phyloP scores from a whole-genome alignment of 192 early-diverging fungal species.

The Backusella westeae region DNA sequence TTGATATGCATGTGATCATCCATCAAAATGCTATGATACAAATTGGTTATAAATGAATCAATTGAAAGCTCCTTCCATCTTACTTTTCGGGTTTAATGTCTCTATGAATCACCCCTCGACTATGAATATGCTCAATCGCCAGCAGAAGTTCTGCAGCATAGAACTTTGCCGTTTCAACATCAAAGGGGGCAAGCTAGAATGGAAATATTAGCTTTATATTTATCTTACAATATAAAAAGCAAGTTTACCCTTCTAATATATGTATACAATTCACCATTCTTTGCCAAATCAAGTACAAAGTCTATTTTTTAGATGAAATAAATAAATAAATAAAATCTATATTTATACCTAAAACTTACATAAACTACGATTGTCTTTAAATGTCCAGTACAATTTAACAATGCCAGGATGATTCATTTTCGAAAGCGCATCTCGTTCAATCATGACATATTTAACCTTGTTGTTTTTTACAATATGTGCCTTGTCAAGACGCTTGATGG shows the following conservation, averaged over 20 bases:
- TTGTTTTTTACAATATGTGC: constrained; percentile 91
- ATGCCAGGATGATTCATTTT: constrained; percentile 85
- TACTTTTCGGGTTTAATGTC: constrained; percentile 97
- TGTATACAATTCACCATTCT: constrained; percentile 89
- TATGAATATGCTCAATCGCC: constrained; percentile 89
- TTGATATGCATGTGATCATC: constrained; percentile 90
- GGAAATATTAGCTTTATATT: not conserved
- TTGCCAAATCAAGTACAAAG: constrained; percentile 88
- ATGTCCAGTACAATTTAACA: constrained; percentile 93
- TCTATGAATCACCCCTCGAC: constrained; percentile 79
- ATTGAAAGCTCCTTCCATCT: constrained; percentile 7
- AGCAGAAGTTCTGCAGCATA: constrained; percentile 87
- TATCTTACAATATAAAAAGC: too few relatives aligned
- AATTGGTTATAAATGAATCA: not conserved
- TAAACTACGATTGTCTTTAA: constrained; percentile 86
- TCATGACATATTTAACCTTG: constrained; percentile 95
- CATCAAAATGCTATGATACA: constrained; percentile 69
- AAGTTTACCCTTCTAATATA: constrained; percentile 67
- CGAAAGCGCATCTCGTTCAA: constrained; percentile 90
- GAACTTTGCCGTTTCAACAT: constrained; percentile 70
- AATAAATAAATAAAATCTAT: not conserved
- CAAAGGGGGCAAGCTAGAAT: constrained; percentile 69
- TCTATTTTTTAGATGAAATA: constrained; percentile 41
- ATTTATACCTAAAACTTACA: constrained; percentile 42
- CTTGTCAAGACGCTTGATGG: constrained; percentile 90